Conservation (phyloP, 495 filamentous ascomycete genomes). For the Friedmanniomyces simplex region DNA sequence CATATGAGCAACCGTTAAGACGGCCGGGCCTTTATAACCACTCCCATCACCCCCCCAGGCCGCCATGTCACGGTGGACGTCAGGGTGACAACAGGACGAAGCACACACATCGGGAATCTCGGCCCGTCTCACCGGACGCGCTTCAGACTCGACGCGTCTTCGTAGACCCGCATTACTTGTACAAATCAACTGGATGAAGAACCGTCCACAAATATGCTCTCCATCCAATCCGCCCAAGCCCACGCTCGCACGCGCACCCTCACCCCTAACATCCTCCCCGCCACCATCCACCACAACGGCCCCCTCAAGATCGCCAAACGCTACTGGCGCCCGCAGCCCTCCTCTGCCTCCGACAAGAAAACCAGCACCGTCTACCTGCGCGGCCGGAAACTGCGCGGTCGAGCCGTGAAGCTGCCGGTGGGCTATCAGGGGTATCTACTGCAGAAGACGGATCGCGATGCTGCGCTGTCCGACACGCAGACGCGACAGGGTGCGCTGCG, state of each 20-base stretch:
- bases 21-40: too few relatives aligned
- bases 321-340: conserved; percentile 56
- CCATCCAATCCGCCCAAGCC: not conserved
- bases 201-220: not conserved
- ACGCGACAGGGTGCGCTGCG: not conserved
- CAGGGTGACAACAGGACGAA: not conserved
- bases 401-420: conserved; percentile 54
- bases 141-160: not conserved
- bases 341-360: not conserved
- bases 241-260: conserved; percentile 39
- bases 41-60: too few relatives aligned
- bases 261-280: conserved; percentile 75
- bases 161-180: not conserved
- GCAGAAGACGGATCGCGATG: conserved; percentile 15
- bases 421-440: conserved; percentile 56
- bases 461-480: not conserved
- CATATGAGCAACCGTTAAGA: too few relatives aligned
- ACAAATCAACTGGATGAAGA: not conserved
- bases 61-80: not conserved
- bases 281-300: conserved; percentile 71
- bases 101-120: not conserved
- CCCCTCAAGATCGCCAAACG: conserved; percentile 50
- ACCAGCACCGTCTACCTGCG: conserved; percentile 59
- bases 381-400: conserved; percentile 69
- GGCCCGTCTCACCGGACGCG: not conserved